Base-by-base conservation (phyloP, 257 asterid genomes). In the Solanum chiquidenum region DNA sequence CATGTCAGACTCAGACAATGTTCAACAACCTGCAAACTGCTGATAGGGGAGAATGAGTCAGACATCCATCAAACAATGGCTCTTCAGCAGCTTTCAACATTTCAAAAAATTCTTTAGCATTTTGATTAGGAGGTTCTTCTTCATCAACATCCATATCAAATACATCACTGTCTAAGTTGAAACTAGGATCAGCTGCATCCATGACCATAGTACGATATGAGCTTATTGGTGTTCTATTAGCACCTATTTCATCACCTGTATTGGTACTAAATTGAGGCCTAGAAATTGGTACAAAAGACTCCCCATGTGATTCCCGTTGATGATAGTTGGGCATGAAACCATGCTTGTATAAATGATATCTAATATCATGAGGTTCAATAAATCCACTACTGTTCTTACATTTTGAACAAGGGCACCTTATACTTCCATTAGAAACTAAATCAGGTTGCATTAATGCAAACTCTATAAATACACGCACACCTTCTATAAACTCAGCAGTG, bases 191-290 rank as follows among this genome's bases (percentile, higher is more conserved):
- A 58, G 0, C 4, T 21, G 68, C 27, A 20, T 58, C 12, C 2
- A 21, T 3, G 12, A 58, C 12, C 12, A 58, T 58, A 21, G 2
- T 21, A 25, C 12, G 2, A 10, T 58, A 21, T 7, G 12, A 1
- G 8, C 21, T 21, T 8, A 8, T 7, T 21, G n/a, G 5, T 55
- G 25, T 20, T 6, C 25, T 55, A 18, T 55, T 23, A 55, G 21
- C 2, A 49, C 10, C 1, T 21, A 8, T 21, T 1, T 58, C 12
- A 58, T 58, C 5, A 9, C 27, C 0, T 52, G 0, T 3, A 52
- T 6, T 5, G 3, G 9, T 18, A 52, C 9, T 1, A 16, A n/a
- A 1, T 52, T 52, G 62, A 52, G 62, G 62, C 62, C 62, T 16
- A 52, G 7, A 13, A 18, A 52, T 16, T 52, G 23, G 23, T 52